phyloP scores from a whole-genome alignment of 768 basidiomycete species.

The Galerina sulciceps region DNA sequence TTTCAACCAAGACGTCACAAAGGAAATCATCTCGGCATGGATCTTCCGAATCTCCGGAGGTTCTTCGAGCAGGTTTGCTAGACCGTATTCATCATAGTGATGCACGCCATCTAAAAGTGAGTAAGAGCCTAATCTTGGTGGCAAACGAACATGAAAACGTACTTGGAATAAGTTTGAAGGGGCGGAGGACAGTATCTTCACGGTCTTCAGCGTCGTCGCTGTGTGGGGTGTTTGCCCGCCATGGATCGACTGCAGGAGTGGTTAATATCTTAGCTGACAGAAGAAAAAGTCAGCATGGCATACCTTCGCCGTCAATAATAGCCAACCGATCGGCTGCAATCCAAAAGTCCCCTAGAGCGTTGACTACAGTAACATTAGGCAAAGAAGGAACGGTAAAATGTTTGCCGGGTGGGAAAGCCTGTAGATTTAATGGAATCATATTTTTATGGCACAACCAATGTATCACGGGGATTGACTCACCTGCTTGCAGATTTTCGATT shows the following conservation, averaged over 20 bases:
- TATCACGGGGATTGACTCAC: slow-evolving; percentile 8
- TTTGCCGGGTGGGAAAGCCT: slow-evolving; percentile 82
- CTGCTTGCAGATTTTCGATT: slow-evolving; percentile 42
- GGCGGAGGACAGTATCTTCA: slow-evolving; percentile 70
- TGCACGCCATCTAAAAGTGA: slow-evolving; percentile 65
- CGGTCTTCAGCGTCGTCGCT: slow-evolving; percentile 72
- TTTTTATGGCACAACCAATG: background rate
- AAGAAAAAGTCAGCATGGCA: slow-evolving; percentile 8
- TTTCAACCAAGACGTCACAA: slow-evolving; percentile 77
- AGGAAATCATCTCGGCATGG: slow-evolving; percentile 78
- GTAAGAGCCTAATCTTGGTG: background rate
- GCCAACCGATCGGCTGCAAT: slow-evolving; percentile 83
- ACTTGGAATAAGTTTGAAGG: slow-evolving; percentile 90
- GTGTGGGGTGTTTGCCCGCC: slow-evolving; percentile 87
- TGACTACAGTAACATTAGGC: slow-evolving; percentile 86
- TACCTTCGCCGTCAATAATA: slow-evolving; percentile 86
- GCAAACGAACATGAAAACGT: slow-evolving; percentile 27
- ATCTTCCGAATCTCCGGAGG: slow-evolving; percentile 81
- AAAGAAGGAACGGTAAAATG: slow-evolving; percentile 69
- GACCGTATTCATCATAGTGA: slow-evolving; percentile 79
- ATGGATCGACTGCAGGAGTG: slow-evolving; percentile 72
- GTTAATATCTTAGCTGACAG: background rate
- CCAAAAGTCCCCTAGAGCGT: slow-evolving; percentile 81
- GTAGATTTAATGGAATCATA: background rate
- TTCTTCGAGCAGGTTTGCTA: slow-evolving; percentile 60